Conservation (phyloP, 2,329 filamentous ascomycete species). For the Penicillium sp. region DNA sequence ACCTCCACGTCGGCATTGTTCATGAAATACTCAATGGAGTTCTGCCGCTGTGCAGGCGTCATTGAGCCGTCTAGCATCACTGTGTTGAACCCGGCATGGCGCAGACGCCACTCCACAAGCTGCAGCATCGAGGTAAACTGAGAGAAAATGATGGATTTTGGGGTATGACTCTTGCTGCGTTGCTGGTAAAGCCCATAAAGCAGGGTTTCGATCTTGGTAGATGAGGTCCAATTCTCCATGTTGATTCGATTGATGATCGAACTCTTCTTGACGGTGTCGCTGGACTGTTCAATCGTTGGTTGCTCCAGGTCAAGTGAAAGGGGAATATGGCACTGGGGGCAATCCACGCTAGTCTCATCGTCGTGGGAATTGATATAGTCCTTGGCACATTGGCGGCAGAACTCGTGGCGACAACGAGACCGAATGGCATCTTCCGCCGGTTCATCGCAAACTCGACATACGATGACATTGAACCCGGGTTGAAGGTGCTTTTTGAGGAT, state of each 20-base stretch:
- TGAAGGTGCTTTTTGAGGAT: conserved; percentile 83
- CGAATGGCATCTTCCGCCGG: conserved; percentile 91
- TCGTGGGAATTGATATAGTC: conserved; percentile 77
- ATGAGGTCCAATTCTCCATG: conserved; percentile 98
- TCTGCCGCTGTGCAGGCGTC: conserved; percentile 89
- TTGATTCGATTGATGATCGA: conserved; percentile 98
- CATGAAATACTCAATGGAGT: conserved; percentile 96
- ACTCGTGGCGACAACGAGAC: conserved; percentile 89
- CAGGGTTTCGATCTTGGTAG: conserved; percentile 95
- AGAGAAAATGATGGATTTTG: conserved; percentile 96
- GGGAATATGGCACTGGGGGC: conserved; percentile 86
- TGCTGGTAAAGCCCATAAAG: conserved; percentile 92
- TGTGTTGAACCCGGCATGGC: conserved; percentile 93
- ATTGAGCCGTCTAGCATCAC: conserved; percentile 98
- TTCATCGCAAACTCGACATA: conserved; percentile 95
- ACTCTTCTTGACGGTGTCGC: conserved; percentile 81
- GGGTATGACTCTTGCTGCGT: conserved; percentile 84
- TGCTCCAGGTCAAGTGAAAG: conserved; percentile 91
- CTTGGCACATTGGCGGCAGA: conserved; percentile 77
- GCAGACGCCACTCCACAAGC: conserved; percentile 92
- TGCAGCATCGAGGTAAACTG: conserved; percentile 98
- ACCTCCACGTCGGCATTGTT: conserved; percentile 90
- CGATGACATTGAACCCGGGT: conserved; percentile 82
- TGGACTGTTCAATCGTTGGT: conserved; percentile 90
- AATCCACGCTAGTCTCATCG: conserved; percentile 57